Base-by-base conservation (phyloP, 345 rosid genomes). In the Gossypium mustelinum region DNA sequence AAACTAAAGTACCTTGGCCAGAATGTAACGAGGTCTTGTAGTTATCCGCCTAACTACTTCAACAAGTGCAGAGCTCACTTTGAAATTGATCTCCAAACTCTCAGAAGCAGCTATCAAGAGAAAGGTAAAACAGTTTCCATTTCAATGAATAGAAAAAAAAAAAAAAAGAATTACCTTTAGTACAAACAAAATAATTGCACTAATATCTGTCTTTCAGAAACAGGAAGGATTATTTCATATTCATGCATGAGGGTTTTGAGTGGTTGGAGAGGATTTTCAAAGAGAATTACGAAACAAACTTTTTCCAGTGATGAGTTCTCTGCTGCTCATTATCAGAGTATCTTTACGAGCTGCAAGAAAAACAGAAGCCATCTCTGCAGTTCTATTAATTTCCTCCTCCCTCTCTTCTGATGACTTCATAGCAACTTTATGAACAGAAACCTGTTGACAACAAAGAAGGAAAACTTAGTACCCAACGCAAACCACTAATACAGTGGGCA, bases 21-120 rank as follows among this genome's bases (percentile, higher is more conserved):
- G 94, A 79, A 94, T 92, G 79, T 92, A 94, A 58, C 98, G 94
- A 72, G 98, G 98, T 81, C 95, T 86, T 48, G 89, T 85, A 27
- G 84, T 84, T 81, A 94, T 89, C 79, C 83, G 83, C 81, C 87
- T 86, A 72, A 92, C 97, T 77, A 92, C 85, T 86, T 94, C 97
- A 78, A 94, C 98, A 73, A 94, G 79, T 4, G 98, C 97, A 70
- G 98, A 92, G 89, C 98, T 94, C 83, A 94, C 98, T 84, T 86
- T 90, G 85, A 87, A 90, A 84, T 94, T 94, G 81, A 94, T 94
- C 79, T 87, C 93, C 78, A 94, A 87, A 85, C 97, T 92, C 85
- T 94, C 98, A 58, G 88, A 85, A 83, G 97, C 84, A 79, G 88
- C 98, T 94, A 89, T 80, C 70, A 54, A n/a, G 76, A 73, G 34